These are phyloP conservation scores for Flaveria robusta DNA, from an alignment of 129 eudicot species.

Conservation along the genomic window DNA sequence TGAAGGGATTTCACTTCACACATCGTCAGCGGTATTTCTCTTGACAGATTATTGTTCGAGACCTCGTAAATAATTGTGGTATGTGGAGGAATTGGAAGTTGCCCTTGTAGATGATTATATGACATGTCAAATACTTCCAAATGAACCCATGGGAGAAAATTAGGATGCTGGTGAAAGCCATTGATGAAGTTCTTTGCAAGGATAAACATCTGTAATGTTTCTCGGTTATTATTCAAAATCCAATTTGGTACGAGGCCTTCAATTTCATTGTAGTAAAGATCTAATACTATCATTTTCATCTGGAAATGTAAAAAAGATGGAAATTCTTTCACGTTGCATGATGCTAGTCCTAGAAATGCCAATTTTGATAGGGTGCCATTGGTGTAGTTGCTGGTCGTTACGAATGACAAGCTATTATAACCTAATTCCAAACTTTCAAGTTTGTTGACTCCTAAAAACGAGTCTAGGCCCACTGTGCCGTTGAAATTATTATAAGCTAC, in stretches of 20 bases:
- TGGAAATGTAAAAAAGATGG: slow-evolving; percentile 15
- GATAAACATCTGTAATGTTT: background rate
- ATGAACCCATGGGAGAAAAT: slow-evolving; percentile 5
- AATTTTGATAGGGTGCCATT: background rate
- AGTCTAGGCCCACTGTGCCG: background rate
- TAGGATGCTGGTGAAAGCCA: background rate
- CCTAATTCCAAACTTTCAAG: background rate
- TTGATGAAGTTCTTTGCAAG: background rate
- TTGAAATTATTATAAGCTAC: background rate
- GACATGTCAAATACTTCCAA: background rate
- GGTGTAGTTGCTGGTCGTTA: background rate
- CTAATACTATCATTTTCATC: background rate
- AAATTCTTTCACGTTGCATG: slow-evolving; percentile 19
- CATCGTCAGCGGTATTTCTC: slow-evolving; percentile 15
- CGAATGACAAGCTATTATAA: background rate
- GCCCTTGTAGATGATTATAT: slow-evolving; percentile 8
- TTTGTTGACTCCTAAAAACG: background rate
- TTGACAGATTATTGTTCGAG: background rate
- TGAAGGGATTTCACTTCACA: slow-evolving; percentile 6
- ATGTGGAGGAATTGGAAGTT: slow-evolving; percentile 1
- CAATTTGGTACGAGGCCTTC: slow-evolving; percentile 15
- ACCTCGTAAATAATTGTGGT: background rate
- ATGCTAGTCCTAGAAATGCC: background rate
- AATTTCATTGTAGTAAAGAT: background rate
- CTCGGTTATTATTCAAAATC: background rate